Conservation (phyloP, 2,329 filamentous ascomycete genomes). For the Setomelanomma holmii region DNA sequence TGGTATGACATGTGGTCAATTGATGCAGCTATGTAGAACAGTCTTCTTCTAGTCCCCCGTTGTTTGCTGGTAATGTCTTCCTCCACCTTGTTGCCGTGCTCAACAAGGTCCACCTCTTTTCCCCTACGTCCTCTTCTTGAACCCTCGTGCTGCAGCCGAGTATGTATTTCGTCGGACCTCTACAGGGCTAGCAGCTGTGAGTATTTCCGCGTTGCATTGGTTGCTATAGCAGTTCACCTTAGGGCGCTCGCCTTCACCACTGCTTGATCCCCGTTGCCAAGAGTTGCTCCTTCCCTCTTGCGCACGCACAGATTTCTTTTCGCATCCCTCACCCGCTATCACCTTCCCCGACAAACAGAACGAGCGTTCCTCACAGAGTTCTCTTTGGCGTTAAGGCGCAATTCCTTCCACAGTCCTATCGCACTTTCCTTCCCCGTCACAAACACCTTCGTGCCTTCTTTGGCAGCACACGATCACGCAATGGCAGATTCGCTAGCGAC, state of each 20-base stretch:
- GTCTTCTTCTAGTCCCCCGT: too few species aligned
- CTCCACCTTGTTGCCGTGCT: too few species aligned
- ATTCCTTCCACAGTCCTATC: conserved; percentile 6
- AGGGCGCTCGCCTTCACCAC: too few species aligned
- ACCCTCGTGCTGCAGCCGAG: too few species aligned
- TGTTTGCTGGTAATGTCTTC: too few species aligned
- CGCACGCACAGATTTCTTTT: not conserved
- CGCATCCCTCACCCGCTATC: conserved; percentile 1
- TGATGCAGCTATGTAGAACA: too few species aligned
- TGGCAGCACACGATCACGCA: too few species aligned
- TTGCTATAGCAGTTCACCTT: not conserved
- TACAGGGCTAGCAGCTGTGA: not conserved
- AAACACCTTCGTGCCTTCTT: not conserved
- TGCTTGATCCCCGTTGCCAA: conserved; percentile 9
- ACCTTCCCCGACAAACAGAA: not conserved
- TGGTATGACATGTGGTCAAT: too few species aligned
- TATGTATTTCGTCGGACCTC: not conserved
- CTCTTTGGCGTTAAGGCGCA: conserved; percentile 6
- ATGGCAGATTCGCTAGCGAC: too few species aligned
- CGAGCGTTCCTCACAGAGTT: not conserved
- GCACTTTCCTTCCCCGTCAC: not conserved
- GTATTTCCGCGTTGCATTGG: not conserved
- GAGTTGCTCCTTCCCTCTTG: conserved; percentile 10
- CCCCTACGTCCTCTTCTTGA: too few species aligned
- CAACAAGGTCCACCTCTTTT: too few species aligned